A percentile compares a stretch with the other conserved stretches of the same genome.
Conservation (phyloP, 306 rosid species). For the Gillenia trifoliata region DNA sequence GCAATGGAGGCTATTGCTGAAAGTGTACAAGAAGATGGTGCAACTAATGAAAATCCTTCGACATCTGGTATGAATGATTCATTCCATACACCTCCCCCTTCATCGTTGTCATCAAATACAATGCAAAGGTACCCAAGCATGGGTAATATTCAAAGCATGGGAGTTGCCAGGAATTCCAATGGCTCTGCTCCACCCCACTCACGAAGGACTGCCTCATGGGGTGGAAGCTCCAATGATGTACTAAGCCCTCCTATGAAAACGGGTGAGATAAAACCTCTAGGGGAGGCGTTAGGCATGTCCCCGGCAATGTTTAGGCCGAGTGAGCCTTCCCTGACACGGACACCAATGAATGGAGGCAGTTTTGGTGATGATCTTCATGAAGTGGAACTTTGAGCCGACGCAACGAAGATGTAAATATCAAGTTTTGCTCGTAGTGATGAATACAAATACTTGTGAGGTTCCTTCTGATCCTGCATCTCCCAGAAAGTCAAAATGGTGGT, state of each 20-base stretch:
- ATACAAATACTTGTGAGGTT: constrained; percentile 38
- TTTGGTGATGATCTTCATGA: constrained; percentile 74
- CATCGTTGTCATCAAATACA: constrained; percentile 7
- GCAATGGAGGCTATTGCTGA: constrained; percentile 57
- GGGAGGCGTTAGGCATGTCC: constrained; percentile 49
- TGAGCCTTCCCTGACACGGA: constrained; percentile 32
- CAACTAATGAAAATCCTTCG: constrained; percentile 36
- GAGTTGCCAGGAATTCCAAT: constrained; percentile 9
- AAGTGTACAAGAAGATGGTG: constrained; percentile 50
- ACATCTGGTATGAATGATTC: constrained; percentile 42
- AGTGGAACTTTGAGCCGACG: constrained; percentile 72
- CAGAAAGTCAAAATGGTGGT: constrained; percentile 31
- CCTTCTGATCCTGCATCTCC: constrained; percentile 47
- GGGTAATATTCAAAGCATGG: constrained; percentile 46
- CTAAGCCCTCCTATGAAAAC: constrained; percentile 38
- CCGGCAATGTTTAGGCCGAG: constrained; percentile 40
- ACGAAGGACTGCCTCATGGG: constrained; percentile 83
- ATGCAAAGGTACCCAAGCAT: constrained; percentile 70
- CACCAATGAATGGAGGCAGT: constrained; percentile 39
- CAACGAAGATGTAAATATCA: constrained; percentile 62
- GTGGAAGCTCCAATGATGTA: constrained; percentile 51
- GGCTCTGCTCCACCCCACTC: constrained; percentile 36
- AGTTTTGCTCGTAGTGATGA: constrained; percentile 59
- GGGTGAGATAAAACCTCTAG: constrained; percentile 37
- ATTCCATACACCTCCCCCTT: constrained; percentile 32